Base-by-base conservation (phyloP, 2,329 filamentous ascomycete species). In the Trichophyton verrucosum region DNA sequence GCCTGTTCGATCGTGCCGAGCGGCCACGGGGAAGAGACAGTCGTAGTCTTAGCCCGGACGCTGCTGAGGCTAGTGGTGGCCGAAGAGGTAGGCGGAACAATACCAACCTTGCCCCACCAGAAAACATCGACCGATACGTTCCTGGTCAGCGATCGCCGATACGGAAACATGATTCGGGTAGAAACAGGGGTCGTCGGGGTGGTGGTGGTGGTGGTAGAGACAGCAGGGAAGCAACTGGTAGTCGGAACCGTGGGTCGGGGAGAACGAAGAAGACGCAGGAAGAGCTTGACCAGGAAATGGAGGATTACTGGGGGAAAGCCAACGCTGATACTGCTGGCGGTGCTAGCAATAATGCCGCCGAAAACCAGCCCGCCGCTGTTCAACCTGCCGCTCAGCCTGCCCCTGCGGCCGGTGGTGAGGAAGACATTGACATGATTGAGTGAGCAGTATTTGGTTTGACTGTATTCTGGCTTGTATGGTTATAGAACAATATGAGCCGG, bases 251-350 rank as follows among this genome's bases (percentile, higher is more conserved):
- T 55, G 78, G 77, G 17, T 80, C 82, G 59, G 67, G 65, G 22
- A 82, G 89, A 57, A 80, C 85, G 1, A 87, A 84, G 75, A 96
- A 95, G 81, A 96, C 91, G 0, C 87, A 91, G 66, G 89, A 95
- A 68, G 89, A 96, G 72, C 79, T 96, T 46, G 91, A 96, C 72
- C 89, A 89, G n/a, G 91, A 96, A 75, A 96, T 96, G 91, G 90
- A 86, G 33, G 89, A 96, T 70, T 96, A 96, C 74, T 96, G 90
- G 78, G 85, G 81, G 33, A 77, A 76, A 27, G 72, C 73, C 42
- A 73, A 68, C 56, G 70, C 68, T 56, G 74, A 70, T 58, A 73
- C 69, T n/a, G 75, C 73, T 20, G 58, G 17, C 20, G 61, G 49
- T 46, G 47, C 60, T 17, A 36, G 24, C 38, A 33, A 40, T 22